phyloP scores from a whole-genome alignment of 73 alveolate species.

The Tetrahymena malaccensis region DNA sequence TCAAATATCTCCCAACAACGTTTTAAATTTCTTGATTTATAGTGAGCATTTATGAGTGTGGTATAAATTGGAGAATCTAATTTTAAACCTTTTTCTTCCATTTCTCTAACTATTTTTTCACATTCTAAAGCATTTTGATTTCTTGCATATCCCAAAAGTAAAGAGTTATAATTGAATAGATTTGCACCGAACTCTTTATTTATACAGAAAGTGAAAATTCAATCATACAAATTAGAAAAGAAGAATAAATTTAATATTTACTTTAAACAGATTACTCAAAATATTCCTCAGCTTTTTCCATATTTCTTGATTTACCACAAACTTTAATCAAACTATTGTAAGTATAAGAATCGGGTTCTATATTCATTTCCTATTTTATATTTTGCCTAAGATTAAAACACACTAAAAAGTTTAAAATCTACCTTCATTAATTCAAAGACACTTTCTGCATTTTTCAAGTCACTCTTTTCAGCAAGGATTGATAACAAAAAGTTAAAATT shows the following conservation, averaged over 20 bases:
- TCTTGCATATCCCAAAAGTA: slow-evolving; percentile 53
- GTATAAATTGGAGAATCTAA: slow-evolving; percentile 62
- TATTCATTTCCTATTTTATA: neutral
- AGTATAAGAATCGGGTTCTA: neutral
- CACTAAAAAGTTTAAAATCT: neutral
- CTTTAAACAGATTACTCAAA: neutral
- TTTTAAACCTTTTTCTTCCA: slow-evolving; percentile 43
- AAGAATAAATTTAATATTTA: neutral
- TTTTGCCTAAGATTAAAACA: neutral
- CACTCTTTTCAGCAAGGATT: neutral
- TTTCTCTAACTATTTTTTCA: slow-evolving; percentile 47
- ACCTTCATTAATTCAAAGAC: neutral
- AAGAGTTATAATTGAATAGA: slow-evolving; percentile 33
- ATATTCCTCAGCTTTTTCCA: slow-evolving; percentile 3
- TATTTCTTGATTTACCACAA: slow-evolving; percentile 1
- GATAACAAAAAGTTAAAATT: neutral
- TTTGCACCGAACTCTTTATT: slow-evolving; percentile 1
- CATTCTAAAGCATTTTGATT: slow-evolving; percentile 45
- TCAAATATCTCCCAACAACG: slow-evolving; percentile 71
- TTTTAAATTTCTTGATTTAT: slow-evolving; percentile 19
- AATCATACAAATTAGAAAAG: neutral
- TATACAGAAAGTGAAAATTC: neutral
- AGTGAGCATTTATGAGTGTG: slow-evolving; percentile 62
- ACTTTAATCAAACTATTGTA: neutral
- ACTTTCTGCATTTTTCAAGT: neutral